Conservation (phyloP, 139 green algal species). For the Haematococcus sp. region DNA sequence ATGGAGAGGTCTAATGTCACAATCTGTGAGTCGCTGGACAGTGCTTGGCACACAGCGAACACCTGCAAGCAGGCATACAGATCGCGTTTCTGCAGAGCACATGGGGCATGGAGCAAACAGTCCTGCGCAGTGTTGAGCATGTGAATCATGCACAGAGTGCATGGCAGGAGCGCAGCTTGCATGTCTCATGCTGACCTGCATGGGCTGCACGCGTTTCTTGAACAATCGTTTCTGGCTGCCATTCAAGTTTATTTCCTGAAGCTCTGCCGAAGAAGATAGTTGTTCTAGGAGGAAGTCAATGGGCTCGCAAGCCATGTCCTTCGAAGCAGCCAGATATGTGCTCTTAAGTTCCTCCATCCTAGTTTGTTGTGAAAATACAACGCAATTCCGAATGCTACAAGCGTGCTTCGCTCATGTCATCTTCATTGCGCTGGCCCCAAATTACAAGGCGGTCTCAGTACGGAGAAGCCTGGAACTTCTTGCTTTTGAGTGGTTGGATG, state of each 20-base stretch:
- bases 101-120: too few relatives aligned
- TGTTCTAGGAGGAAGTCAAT: slow-evolving; percentile 2
- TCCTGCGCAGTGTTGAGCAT: too few relatives aligned
- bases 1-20: slow-evolving; percentile 33
- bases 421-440: too few relatives aligned
- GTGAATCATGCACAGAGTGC: too few relatives aligned
- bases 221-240: slow-evolving; percentile 47
- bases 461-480: too few relatives aligned
- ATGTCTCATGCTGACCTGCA: slow-evolving; percentile 35
- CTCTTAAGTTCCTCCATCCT: slow-evolving; percentile 18
- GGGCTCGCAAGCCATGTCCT: slow-evolving; percentile 33
- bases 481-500: too few relatives aligned
- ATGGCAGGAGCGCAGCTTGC: neutral
- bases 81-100: too few relatives aligned
- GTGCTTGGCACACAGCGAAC: slow-evolving; percentile 39
- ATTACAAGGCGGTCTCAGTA: too few relatives aligned
- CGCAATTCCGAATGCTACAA: too few relatives aligned
- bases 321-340: slow-evolving; percentile 23
- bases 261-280: neutral
- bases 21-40: slow-evolving; percentile 30
- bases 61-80: slow-evolving; percentile 20
- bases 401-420: too few relatives aligned
- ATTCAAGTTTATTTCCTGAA: slow-evolving; percentile 26
- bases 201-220: slow-evolving; percentile 36
- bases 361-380: too few relatives aligned